Evolutionary conservation across 2,329 filamentous ascomycete species (phyloP), one percentile per base, ranked within the genome.

Genomic region (Madurella mycetomatis): DNA sequence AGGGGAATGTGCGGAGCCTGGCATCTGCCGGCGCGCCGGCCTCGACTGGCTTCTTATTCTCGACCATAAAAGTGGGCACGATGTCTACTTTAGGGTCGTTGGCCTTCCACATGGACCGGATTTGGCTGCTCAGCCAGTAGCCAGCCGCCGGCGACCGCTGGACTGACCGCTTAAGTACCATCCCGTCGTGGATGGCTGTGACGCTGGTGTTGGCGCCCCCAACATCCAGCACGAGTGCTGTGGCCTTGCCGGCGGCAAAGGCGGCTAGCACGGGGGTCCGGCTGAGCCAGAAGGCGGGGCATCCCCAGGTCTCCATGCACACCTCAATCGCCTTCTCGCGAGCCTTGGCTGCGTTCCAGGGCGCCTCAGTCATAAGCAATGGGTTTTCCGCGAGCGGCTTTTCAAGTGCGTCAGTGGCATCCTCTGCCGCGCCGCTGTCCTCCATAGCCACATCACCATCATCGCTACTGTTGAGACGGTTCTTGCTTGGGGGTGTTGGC

Each of bases 251-350:
- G 15, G 90, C 87, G 16, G 91, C 91, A 68, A 96, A 97, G 17
- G 92, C 88, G 51, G 92, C 86, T 68, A 96, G 81, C 42, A 96
- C 92, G 25, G 92, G 91, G 50, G 86, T 95, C 66, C 90, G 85
- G 59, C 90, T 90, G 57, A 97, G 78, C 81, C 92, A 99, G 72
- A 96, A 97, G 5, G 94, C 94, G 16, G 94, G 94, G 53, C 87
- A 88, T 30, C 90, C 92, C 91, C 94, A 99, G 67, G 85, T 89
- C 78, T 99, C 94, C 86, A 99, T 96, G 56, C 90, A 91, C 59
- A 97, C 85, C 75, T 99, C 94, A 65, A 96, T 92, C 41, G 87
- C 86, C 81, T 94, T 95, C 75, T 99, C 94, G 56, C 95, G 82
- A 56, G 88, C 84, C 76, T 96, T 96, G 42, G 82, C 73, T 25